These are phyloP conservation scores for Colletotrichum ledebouriae DNA, from an alignment of 2,329 filamentous ascomycete genomes.

Conservation along the genomic window DNA sequence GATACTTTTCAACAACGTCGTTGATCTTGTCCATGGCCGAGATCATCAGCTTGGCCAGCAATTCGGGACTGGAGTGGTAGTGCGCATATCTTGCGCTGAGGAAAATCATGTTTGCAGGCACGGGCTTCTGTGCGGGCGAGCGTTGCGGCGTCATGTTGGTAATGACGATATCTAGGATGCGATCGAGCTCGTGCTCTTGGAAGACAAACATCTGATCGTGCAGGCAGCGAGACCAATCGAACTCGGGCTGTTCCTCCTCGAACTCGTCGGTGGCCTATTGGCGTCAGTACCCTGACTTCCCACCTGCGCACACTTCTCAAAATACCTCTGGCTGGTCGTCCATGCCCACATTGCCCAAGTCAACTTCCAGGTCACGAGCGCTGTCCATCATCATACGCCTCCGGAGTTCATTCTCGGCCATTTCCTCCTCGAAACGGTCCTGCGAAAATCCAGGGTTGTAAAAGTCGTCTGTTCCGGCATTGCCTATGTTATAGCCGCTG, in stretches of 20 bases:
- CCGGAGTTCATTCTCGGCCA: slow-evolving; percentile 96
- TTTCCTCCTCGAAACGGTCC: slow-evolving; percentile 95
- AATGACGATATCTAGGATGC: slow-evolving; percentile 94
- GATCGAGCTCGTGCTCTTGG: slow-evolving; percentile 91
- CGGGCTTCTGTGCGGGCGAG: slow-evolving; percentile 96
- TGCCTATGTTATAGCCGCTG: slow-evolving; percentile 92
- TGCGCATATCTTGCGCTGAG: slow-evolving; percentile 95
- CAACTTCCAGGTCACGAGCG: slow-evolving; percentile 94
- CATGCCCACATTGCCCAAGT: slow-evolving; percentile 93
- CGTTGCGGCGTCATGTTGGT: slow-evolving; percentile 98
- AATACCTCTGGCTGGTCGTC: slow-evolving; percentile 93
- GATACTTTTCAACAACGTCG: slow-evolving; percentile 91
- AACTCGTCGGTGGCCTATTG: slow-evolving; percentile 72
- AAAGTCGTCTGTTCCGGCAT: slow-evolving; percentile 87
- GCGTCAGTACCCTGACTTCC: slow-evolving; percentile 45
- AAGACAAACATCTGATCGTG: slow-evolving; percentile 99
- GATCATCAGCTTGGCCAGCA: slow-evolving; percentile 83
- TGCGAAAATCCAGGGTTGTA: slow-evolving; percentile 93
- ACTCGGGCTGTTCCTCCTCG: slow-evolving; percentile 91
- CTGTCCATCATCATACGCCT: slow-evolving; percentile 99
- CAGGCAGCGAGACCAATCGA: slow-evolving; percentile 93
- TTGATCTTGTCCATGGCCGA: slow-evolving; percentile 97
- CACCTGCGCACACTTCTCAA: slow-evolving; percentile 15
- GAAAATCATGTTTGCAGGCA: slow-evolving; percentile 97
- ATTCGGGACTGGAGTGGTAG: slow-evolving; percentile 90